Evolutionary conservation across 257 asterid species (phyloP).

Genomic region (Fraxinus excelsior): DNA sequence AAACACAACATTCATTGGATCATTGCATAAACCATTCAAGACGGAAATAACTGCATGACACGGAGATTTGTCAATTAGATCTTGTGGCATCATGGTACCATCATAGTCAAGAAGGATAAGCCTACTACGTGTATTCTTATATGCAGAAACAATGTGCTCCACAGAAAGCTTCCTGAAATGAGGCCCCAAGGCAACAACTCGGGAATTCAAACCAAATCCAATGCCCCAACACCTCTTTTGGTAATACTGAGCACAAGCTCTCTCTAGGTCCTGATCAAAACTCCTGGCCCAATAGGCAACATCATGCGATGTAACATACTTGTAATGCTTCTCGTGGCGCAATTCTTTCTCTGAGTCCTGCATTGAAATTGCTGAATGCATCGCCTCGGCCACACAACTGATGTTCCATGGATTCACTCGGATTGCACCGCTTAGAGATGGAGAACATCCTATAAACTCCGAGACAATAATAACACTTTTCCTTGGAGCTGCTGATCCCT

Average conservation of each 20-base stretch:
- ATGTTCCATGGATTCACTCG: conserved; percentile 88
- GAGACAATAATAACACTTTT: conserved; percentile 82
- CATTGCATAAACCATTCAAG: conserved; percentile 63
- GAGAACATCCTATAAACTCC: conserved; percentile 89
- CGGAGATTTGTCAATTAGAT: conserved; percentile 69
- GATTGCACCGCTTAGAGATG: conserved; percentile 88
- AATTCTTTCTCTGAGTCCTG: conserved; percentile 63
- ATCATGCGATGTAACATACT: conserved; percentile 71
- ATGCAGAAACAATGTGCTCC: conserved; percentile 64
- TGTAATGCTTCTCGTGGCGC: conserved; percentile 81
- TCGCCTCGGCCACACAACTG: conserved; percentile 61
- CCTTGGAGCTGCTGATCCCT: conserved; percentile 24
- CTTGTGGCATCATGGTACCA: conserved; percentile 80
- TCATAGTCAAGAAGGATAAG: conserved; percentile 82
- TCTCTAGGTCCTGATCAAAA: conserved; percentile 66
- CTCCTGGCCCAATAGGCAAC: conserved; percentile 85
- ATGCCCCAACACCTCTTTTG: conserved; percentile 87
- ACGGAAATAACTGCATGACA: conserved; percentile 54
- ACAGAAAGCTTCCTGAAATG: conserved; percentile 70
- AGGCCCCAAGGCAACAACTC: conserved; percentile 78
- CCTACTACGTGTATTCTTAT: conserved; percentile 48
- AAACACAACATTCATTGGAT: conserved; percentile 71
- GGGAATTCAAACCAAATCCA: conserved; percentile 65
- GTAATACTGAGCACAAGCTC: conserved; percentile 72
- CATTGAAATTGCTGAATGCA: conserved; percentile 61